Evolutionary conservation across 345 rosid species (phyloP), one percentile per base, ranked within the genome.

Genomic region (Lagerstroemia speciosa): DNA sequence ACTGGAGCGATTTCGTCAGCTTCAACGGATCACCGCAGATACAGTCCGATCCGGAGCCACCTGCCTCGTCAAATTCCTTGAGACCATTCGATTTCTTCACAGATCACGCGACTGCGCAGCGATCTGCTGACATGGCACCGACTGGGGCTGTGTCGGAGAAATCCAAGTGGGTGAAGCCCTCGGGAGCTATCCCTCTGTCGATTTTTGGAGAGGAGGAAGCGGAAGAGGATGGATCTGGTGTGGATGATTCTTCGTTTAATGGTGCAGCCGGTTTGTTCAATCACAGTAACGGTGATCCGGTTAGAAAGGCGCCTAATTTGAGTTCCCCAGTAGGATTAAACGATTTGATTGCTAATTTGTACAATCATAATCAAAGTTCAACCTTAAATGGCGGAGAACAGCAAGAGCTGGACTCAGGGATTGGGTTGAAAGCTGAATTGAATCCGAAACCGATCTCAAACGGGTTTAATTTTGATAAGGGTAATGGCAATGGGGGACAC

Each of bases 111-210:
- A 48, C 27, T 19, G 14, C 66, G 3, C 71, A 52, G 61, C 19
- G 2, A 26, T 31, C 32, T 20, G 10, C 32, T 1, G 76, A 62
- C 43, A 68, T 73, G 64, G 30, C 70, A 12, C 31, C 61, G 8
- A 22, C 65, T 50, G 75, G 61, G 63, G 68, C 77, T 7, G 81
- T 64, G 16, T 77, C 84, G 48, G 75, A 66, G 16, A 83, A 80
- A 12, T 72, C 31, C 71, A 75, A 24, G 71, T 78, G 87, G 86
- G 65, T 33, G 64, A 87, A 73, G 75, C 81, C 82, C 11, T 67
- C 69, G 32, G 92, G 96, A 71, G 92, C 92, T 34, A 75, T 93
- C 74, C 97, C 97, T 68, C 78, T 93, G n/a, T 90, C 97, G 46
- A 77, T 90, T 10, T 93, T 93, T 71, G 97, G 98, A 65, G 89